Evolutionary conservation across 805 yeast species (phyloP).

Genomic region (Hanseniaspora thailandica): DNA sequence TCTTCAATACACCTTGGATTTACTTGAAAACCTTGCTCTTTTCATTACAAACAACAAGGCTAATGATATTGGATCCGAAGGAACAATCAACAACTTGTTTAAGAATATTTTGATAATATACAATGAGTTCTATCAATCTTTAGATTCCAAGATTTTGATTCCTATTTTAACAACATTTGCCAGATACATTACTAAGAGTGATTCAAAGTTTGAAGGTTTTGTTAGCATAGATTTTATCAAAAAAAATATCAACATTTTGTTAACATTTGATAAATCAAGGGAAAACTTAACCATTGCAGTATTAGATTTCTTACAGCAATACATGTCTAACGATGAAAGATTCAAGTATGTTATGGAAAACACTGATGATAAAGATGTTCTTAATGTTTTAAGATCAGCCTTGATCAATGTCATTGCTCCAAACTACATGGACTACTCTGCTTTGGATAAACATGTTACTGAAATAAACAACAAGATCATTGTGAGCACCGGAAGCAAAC

Average conservation of each 20-base stretch:
- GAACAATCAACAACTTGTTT: constrained; percentile 3
- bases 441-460: background rate
- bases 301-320: constrained; percentile 74
- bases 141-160: constrained; percentile 60
- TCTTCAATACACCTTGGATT: constrained; percentile 57
- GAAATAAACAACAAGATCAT: background rate
- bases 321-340: constrained; percentile 52
- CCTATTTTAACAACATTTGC: constrained; percentile 66
- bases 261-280: constrained; percentile 42
- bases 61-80: constrained; percentile 35
- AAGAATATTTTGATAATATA: constrained; percentile 4
- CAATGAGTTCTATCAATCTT: constrained; percentile 26
- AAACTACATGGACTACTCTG: constrained; percentile 26
- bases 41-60: constrained; percentile 64
- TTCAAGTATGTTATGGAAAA: constrained; percentile 36
- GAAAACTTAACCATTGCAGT: constrained; percentile 67
- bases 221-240: background rate
- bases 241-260: constrained; percentile 18
- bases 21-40: constrained; percentile 73
- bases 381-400: constrained; percentile 42
- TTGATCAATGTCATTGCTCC: constrained; percentile 52
- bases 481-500: constrained; percentile 19
- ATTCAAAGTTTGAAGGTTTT: background rate
- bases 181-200: constrained; percentile 53
- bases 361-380: constrained; percentile 34